Evolutionary conservation across 805 yeast genomes (phyloP), one percentile per base, ranked within the genome.

Genomic region (Kodamaea kaohsiungensis): DNA sequence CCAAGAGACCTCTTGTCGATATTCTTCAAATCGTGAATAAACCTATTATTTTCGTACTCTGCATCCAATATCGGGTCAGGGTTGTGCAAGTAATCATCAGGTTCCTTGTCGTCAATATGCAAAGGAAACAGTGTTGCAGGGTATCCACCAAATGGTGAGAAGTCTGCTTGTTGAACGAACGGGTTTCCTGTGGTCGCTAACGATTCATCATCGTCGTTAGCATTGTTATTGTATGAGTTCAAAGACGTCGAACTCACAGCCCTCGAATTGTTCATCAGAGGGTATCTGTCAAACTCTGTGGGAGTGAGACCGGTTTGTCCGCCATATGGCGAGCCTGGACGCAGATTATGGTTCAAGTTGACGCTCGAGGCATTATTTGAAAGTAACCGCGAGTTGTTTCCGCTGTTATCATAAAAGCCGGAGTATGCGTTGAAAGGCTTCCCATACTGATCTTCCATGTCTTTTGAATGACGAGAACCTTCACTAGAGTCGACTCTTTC

Each of bases 61-160:
- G 96, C 97, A 68, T 95, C 99, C 46, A 85, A 89, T 38, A 91
- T 87, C 8, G 97, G 97, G 69, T 93, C 97, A 1, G 98, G 98
- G 71, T 93, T 95, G 71, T 93, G 98, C 60, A 95, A 69, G 66
- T 90, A 92, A 70, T 93, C 99, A 73, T 93, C 99, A 8, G 89
- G 87, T 71, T 93, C 99, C 71, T 90, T 90, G 62, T 93, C 98
- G 56, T 93, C 97, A 59, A 95, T 85, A 61, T 83, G 87, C 54
- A 93, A 75, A 1, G 99, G 99, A 74, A 93, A 93, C 3, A 91
- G 85, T 15, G 91, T 79, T 7, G 97, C 96, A 0, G 99, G 98
- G 70, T 89, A 93, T 13, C 98, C 98, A 50, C 98, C 99, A 73
- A 93, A 93, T 2, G 98, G 99, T 48, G 89, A 84, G 60, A 86